Evolutionary conservation across 2,329 filamentous ascomycete species (phyloP), one percentile per base, ranked within the genome.

Genomic region (Coniella lustricola): DNA sequence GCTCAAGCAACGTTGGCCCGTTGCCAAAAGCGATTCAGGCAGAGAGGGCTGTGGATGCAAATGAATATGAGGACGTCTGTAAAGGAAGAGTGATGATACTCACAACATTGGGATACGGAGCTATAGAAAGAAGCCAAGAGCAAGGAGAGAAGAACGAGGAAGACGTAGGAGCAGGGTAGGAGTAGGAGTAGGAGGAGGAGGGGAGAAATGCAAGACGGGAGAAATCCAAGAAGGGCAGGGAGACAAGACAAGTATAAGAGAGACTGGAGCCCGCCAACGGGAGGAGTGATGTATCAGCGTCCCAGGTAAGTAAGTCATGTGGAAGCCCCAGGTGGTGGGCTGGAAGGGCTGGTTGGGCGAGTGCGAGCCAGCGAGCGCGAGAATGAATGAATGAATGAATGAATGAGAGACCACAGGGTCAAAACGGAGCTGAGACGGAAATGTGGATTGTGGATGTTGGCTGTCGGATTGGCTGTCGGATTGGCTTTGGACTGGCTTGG

Each of bases 281-380:
- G 32, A 38, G 36, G 38, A 32, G 40, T 32, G 43, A 33, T 43
- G 46, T 31, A 40, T 34, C 34, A 42, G 50, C 37, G 43, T 38
- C 44, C 32, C 44, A 47, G 32, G 46, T 33, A 46, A 35, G 31
- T 21, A 35, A 49, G 42, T 52, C 50, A 46, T 51, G 44, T 33
- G 49, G 46, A 44, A 31, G 43, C 42, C n/a, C n/a, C n/a, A 33
- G 44, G 44, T 43, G 38, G 37, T 45, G 42, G 36, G 16, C 29
- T 46, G 42, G 42, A 41, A 25, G 7, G 29, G 14, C 29, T 29
- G 25, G 25, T 5, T 5, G 25, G 25, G 25, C 10, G 25, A 29
- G 25, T 29, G 25, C 25, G 25, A 29, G 25, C 25, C 5, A 29
- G 25, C 25, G 25, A 18, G 33, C 13, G 39, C 16, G 21, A 49